A percentile compares a stretch with the other conserved stretches of the same genome.
Conservation (phyloP, 2,329 filamentous ascomycete genomes). For the Chalara sp. region DNA sequence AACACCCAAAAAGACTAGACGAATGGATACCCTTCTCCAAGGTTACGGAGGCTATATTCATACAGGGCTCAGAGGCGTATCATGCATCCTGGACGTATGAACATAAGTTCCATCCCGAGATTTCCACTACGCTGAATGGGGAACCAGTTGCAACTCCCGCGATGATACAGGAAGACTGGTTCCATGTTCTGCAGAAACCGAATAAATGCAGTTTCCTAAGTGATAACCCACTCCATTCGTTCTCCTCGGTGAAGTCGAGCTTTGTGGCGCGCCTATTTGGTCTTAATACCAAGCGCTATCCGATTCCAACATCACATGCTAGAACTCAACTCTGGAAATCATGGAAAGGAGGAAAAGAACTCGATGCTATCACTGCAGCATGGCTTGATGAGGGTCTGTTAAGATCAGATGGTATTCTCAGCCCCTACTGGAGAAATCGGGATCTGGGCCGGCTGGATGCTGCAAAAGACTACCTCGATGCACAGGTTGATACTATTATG, state of each 20-base stretch:
- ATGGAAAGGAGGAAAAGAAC: slow-evolving; percentile 36
- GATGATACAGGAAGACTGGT: slow-evolving; percentile 42
- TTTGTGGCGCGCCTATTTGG: slow-evolving; percentile 26
- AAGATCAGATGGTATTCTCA: slow-evolving; percentile 32
- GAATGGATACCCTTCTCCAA: slow-evolving; percentile 48
- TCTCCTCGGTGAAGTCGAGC: slow-evolving; percentile 25
- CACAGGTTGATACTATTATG: slow-evolving; percentile 23
- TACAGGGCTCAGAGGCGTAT: slow-evolving; percentile 43
- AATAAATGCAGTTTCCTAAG: slow-evolving; percentile 36
- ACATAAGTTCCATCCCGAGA: slow-evolving; percentile 38
- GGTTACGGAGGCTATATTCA: slow-evolving; percentile 45
- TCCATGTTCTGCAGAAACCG: slow-evolving; percentile 34
- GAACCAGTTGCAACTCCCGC: slow-evolving; percentile 41
- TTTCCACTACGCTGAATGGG: slow-evolving; percentile 41
- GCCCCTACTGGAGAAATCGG: slow-evolving; percentile 31
- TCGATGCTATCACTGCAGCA: slow-evolving; percentile 38
- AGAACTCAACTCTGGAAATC: slow-evolving; percentile 38
- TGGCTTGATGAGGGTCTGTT: slow-evolving; percentile 40
- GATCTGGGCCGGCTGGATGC: slow-evolving; percentile 29
- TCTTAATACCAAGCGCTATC: slow-evolving; percentile 28
- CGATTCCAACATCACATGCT: slow-evolving; percentile 34
- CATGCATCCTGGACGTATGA: slow-evolving; percentile 40
- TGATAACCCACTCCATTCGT: slow-evolving; percentile 46
- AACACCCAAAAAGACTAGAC: slow-evolving; percentile 41
- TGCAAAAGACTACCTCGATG: slow-evolving; percentile 34